phyloP scores from a whole-genome alignment of 306 rosid species.

The Prunus mira region DNA sequence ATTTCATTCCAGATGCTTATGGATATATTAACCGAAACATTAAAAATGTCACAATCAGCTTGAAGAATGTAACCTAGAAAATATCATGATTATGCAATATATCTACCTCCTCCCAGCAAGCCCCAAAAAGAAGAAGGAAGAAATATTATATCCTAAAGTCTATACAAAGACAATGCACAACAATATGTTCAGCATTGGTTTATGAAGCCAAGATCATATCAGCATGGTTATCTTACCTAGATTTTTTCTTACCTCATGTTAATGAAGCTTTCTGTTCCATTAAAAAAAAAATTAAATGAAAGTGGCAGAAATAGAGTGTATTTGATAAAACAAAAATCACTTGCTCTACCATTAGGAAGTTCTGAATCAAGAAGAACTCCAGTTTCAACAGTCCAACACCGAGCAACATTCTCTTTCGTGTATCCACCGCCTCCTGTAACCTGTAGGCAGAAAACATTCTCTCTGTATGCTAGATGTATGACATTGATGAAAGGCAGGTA shows the following conservation, averaged over 20 bases:
- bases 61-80: not conserved
- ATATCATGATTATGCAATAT: not conserved
- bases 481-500: constrained; percentile 2
- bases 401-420: constrained; percentile 98
- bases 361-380: constrained; percentile 95
- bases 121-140: not conserved
- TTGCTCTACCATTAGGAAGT: constrained; percentile 76
- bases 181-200: not conserved
- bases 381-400: constrained; percentile 97
- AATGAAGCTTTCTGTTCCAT: not conserved
- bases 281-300: not conserved
- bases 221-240: not conserved
- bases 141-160: not conserved
- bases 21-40: not conserved
- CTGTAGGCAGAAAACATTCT: constrained; percentile 38
- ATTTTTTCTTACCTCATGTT: not conserved
- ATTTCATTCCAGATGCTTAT: not conserved
- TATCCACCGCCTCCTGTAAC: constrained; percentile 99
- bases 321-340: constrained; percentile 9
- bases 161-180: not conserved
- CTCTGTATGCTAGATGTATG: constrained; percentile 18
- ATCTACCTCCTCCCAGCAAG: not conserved
- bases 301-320: constrained; percentile 9
- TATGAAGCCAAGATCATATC: not conserved
- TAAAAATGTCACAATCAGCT: not conserved